phyloP scores from a whole-genome alignment of 148 eudicot genomes.

The Rhododendron molle region DNA sequence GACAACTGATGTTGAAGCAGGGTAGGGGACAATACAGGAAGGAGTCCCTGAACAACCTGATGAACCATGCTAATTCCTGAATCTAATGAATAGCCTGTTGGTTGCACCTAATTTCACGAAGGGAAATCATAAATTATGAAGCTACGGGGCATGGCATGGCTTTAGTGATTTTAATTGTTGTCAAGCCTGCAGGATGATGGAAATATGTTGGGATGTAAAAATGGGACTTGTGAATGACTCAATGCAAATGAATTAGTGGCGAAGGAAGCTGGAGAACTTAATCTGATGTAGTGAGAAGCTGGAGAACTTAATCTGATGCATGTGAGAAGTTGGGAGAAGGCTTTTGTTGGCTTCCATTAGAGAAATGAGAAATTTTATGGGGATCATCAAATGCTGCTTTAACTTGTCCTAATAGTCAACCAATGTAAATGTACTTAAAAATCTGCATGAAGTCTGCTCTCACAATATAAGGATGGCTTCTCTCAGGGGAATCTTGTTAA shows the following conservation, averaged over 20 bases:
- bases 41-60: background rate
- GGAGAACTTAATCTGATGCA: background rate
- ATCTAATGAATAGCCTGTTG: background rate
- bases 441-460: background rate
- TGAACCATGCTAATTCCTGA: background rate
- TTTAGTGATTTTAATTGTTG: background rate
- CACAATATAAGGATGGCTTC: background rate
- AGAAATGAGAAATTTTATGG: background rate
- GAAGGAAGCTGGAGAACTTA: slow-evolving; percentile 4
- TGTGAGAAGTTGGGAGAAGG: background rate
- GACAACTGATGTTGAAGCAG: background rate
- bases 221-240: background rate
- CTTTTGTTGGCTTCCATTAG: background rate
- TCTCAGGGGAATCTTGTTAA: background rate
- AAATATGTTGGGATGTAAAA: background rate
- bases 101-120: background rate
- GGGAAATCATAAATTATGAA: background rate
- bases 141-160: background rate
- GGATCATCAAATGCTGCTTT: background rate
- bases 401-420: background rate
- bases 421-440: background rate
- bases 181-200: background rate
- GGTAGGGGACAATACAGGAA: background rate
- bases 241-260: background rate
- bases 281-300: background rate